Evolutionary conservation across 1,284 basidiomycete species (phyloP).

Genomic region (Bondarzewia mesenterica): DNA sequence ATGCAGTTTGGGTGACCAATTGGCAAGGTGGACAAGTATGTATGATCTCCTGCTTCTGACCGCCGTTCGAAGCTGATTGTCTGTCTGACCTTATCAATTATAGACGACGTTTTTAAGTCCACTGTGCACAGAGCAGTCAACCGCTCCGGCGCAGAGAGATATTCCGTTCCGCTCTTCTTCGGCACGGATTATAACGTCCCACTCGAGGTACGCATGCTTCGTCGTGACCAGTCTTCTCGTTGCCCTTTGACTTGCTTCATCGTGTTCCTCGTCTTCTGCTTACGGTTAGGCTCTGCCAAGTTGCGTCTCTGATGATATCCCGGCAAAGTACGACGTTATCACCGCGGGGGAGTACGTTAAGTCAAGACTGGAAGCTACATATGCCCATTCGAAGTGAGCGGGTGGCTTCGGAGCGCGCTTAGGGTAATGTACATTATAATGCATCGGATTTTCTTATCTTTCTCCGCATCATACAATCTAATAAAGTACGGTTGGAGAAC

Average conservation of each 20-base stretch:
- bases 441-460: not conserved
- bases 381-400: conserved; percentile 27
- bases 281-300: conserved; percentile 53
- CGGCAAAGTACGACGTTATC: conserved; percentile 62
- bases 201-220: conserved; percentile 43
- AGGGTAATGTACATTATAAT: not conserved
- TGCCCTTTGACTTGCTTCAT: not conserved
- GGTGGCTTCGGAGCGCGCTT: not conserved
- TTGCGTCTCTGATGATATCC: conserved; percentile 57
- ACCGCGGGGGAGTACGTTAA: conserved; percentile 73
- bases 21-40: conserved; percentile 84
- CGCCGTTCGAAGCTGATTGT: no score
- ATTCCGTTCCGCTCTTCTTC: conserved; percentile 79
- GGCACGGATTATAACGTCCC: conserved; percentile 71
- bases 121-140: conserved; percentile 82
- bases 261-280: not conserved
- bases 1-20: conserved; percentile 73
- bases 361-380: conserved; percentile 55
- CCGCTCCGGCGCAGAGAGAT: conserved; percentile 57
- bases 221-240: not conserved
- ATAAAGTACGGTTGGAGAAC: not conserved
- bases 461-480: no score
- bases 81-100: no score
- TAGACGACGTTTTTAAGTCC: conserved; percentile 84
- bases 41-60: conserved; percentile 5